phyloP scores from a whole-genome alignment of 225 moss, liverwort and hornwort genomes.

The Climacium dendroides region DNA sequence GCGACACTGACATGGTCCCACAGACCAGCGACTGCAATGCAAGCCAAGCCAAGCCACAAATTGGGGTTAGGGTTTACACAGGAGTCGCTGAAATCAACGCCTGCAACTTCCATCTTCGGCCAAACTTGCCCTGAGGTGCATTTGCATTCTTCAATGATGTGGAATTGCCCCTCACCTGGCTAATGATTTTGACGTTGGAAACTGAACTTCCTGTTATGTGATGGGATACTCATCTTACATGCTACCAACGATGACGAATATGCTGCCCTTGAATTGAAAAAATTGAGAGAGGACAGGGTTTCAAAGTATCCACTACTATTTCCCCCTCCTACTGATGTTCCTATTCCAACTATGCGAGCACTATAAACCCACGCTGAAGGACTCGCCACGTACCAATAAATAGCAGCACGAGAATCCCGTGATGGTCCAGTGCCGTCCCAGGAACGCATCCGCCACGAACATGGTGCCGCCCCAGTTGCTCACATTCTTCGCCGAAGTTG shows the following conservation, averaged over 20 bases:
- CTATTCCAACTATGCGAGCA: not conserved
- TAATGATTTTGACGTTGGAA: not conserved
- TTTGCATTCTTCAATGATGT: not conserved
- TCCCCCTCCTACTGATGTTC: not conserved
- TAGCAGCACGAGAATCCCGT: conserved; percentile 79
- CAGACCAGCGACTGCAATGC: conserved; percentile 64
- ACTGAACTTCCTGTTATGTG: not conserved
- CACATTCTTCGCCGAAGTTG: conserved; percentile 73
- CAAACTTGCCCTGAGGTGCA: not conserved
- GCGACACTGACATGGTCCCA: conserved; percentile 77
- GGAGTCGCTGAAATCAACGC: not conserved
- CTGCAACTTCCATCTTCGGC: not conserved
- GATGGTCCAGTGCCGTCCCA: conserved; percentile 92
- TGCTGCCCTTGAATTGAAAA: not conserved
- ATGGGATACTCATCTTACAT: not conserved
- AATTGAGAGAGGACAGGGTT: not conserved
- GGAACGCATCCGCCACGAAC: conserved; percentile 77
- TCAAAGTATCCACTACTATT: not conserved
- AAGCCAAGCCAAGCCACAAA: not conserved
- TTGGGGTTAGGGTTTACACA: not conserved
- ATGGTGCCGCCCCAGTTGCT: conserved; percentile 93
- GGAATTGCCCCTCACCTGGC: too few relatives aligned
- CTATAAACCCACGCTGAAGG: not conserved
- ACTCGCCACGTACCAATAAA: conserved; percentile 49
- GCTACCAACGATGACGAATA: not conserved